Conservation (phyloP, 2,329 filamentous ascomycete genomes). For the Fusarium lyarnte region DNA sequence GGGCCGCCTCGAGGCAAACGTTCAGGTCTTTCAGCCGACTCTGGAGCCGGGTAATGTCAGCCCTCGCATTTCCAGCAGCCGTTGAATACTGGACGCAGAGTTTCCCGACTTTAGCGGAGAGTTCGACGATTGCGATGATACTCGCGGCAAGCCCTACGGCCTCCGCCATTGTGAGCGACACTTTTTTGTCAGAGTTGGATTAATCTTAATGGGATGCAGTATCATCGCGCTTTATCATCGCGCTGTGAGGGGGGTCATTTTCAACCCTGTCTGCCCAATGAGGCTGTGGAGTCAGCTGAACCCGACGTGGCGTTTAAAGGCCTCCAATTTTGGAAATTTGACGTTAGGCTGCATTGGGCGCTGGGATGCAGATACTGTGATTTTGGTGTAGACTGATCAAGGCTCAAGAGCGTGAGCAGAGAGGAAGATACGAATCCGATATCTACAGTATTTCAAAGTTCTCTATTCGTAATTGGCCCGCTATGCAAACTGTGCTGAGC, state of each 20-base stretch:
- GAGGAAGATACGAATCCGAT: too few relatives aligned
- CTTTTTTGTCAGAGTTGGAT: background rate
- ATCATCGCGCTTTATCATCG: background rate
- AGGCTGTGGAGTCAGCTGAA: background rate
- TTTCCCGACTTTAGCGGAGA: background rate
- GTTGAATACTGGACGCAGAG: background rate
- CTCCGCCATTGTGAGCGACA: background rate
- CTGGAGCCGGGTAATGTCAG: background rate
- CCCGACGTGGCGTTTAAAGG: rapidly evolving
- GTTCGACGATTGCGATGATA: background rate
- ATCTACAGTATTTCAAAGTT: background rate
- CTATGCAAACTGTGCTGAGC: background rate
- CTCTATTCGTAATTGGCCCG: background rate
- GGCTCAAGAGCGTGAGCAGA: too few relatives aligned
- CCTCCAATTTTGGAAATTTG: rapidly evolving
- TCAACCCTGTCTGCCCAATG: background rate
- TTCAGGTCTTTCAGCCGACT: background rate
- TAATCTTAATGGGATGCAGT: rapidly evolving
- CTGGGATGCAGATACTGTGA: background rate
- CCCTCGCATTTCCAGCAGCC: background rate
- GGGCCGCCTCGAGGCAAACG: background rate
- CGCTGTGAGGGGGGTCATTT: background rate
- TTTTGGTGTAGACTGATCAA: too few relatives aligned
- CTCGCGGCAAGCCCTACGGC: background rate
- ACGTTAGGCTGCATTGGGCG: background rate